Evolutionary conservation across 768 basidiomycete genomes (phyloP), one percentile per base, ranked within the genome.

Genomic region (Hemileccinum impolitum): DNA sequence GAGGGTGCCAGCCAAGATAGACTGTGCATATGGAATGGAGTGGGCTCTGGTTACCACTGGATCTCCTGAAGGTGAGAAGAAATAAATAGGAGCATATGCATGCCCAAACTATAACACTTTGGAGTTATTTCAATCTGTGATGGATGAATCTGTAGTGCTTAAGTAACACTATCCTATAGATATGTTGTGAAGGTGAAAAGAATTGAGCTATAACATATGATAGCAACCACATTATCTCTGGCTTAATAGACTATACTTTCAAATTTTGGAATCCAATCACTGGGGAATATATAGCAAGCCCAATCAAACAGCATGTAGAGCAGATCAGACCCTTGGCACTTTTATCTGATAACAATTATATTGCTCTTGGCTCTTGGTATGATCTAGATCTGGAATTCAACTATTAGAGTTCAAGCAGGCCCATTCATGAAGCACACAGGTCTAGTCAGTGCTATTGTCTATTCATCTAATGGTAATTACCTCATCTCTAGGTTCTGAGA

Each of bases 291-390:
- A n/a, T 32, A 28, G 30, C 43, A 43, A 2, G 11, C 7, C 50
- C 50, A 35, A n/a, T 39, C 2, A 18, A 45, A 4, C 11, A 0
- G 5, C 39, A 47, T 6, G n/a, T 11, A 30, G 12, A 11, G 11
- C 9, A 25, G 6, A 9, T n/a, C 4, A 31, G 12, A 34, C 55
- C 43, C 23, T 34, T 55, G 13, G 40, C 23, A 1, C 50, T 51
- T 39, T 66, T 65, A 36, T 64, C 53, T 25, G 54, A 64, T 57
- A 52, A 50, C 2, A 53, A 11, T 21, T 43, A 48, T 7, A 48
- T 70, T 17, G 58, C 52, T 25, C 53, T 56, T 43, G 59, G 59
- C 4, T 45, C 47, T 17, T 1, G 13, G 6, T 47, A 55, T 3
- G 2, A 36, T 61, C 30, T 31, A 34, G 18, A 36, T 52, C 4